Evolutionary conservation across 169 alveolate genomes (phyloP).

Genomic region (Cryptosporidium sp.): DNA sequence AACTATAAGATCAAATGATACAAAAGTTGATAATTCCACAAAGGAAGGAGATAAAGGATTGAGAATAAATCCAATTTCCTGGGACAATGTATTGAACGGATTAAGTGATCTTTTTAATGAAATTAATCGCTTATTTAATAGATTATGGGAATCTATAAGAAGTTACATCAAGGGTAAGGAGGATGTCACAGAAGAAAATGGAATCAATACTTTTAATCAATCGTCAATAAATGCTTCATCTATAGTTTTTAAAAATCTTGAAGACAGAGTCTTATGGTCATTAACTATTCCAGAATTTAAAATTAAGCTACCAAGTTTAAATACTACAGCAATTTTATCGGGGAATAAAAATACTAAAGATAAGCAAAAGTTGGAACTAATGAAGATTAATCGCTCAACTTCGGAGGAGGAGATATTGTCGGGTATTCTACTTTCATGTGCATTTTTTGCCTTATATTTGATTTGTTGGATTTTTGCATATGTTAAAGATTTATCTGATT

Average conservation of each 20-base stretch:
- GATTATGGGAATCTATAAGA: slow-evolving; percentile 37
- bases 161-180: slow-evolving; percentile 8
- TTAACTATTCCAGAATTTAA: slow-evolving; percentile 24
- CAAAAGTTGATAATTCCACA: background rate
- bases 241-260: background rate
- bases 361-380: background rate
- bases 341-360: slow-evolving; percentile 7
- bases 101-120: slow-evolving; percentile 24
- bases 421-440: slow-evolving; percentile 37
- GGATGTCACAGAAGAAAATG: background rate
- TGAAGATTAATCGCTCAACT: slow-evolving; percentile 40
- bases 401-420: slow-evolving; percentile 70
- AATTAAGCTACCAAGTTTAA: background rate
- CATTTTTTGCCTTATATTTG: slow-evolving; percentile 48
- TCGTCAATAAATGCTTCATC: background rate
- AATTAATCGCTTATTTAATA: slow-evolving; percentile 18
- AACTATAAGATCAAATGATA: background rate
- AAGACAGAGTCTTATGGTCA: slow-evolving; percentile 30
- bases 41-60: slow-evolving; percentile 3
- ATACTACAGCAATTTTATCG: background rate
- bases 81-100: slow-evolving; percentile 48
- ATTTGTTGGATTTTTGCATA: slow-evolving; percentile 60
- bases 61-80: slow-evolving; percentile 17
- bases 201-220: background rate
- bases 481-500: slow-evolving; percentile 44